These are phyloP conservation scores for Piromyces finnis DNA, from an alignment of 192 early-diverging fungal genomes.

Conservation along the genomic window DNA sequence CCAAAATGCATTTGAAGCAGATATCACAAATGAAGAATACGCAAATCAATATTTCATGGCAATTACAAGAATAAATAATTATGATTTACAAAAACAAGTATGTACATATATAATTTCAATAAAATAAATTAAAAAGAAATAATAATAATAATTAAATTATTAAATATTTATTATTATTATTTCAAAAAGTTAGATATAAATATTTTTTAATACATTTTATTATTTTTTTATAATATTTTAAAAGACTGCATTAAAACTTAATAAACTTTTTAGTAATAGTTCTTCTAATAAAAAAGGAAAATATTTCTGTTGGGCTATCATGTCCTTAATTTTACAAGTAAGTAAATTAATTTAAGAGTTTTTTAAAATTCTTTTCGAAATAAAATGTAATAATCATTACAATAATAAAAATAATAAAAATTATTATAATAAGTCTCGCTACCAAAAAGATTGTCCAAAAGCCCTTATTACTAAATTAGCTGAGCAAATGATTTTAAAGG, in stretches of 20 bases:
- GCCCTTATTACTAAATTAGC: conserved; percentile 43
- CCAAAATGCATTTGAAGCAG: conserved; percentile 30
- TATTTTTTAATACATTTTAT: too few species aligned
- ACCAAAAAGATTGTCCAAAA: conserved; percentile 12
- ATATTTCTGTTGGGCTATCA: conserved; percentile 77
- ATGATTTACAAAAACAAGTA: conserved; percentile 46
- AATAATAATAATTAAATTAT: too few species aligned
- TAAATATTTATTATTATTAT: neutral
- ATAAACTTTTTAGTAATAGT: conserved; percentile 36
- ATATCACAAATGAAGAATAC: conserved; percentile 52
- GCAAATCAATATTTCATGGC: conserved; percentile 69
- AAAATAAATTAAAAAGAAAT: neutral
- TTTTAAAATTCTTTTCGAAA: too few species aligned
- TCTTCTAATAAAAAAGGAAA: conserved; percentile 33
- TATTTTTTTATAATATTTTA: too few species aligned
- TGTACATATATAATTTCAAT: neutral
- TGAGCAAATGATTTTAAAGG: conserved; percentile 69
- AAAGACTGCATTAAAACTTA: conserved; percentile 58
- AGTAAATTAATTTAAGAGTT: too few species aligned
- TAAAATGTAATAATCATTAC: too few species aligned
- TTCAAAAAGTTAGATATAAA: too few species aligned
- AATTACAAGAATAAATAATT: conserved; percentile 44
- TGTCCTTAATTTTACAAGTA: conserved; percentile 62
- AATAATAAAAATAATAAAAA: neutral
- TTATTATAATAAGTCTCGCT: neutral